Base-by-base conservation (phyloP, 805 yeast genomes). In the Metschnikowia aberdeeniae region DNA sequence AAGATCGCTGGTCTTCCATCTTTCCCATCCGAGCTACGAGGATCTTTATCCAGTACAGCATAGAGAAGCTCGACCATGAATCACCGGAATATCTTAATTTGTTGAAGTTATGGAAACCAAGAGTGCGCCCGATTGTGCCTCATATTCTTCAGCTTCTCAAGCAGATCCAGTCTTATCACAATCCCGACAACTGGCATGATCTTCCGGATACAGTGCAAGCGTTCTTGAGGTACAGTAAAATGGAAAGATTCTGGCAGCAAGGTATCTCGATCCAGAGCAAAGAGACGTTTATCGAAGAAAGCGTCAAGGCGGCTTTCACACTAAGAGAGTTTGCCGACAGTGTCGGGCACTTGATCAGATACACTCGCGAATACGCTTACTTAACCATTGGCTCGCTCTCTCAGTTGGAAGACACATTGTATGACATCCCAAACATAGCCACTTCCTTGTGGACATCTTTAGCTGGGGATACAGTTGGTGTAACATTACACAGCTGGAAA, bases 181-280 rank as follows among this genome's bases (percentile, higher is more conserved):
- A 93, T 58, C 96, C 98, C 0, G 84, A 75, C 10, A 92, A 92
- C 63, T 92, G 99, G 98, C 72, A 72, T 11, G 86, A 80, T 33
- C 71, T 93, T 40, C 98, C 99, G 0, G 77, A 76, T 2, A 95
- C 89, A 45, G 98, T 93, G 1, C 96, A 88, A 62, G 75, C 92
- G 1, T 92, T 95, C 70, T 96, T 92, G n/a, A 78, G 79, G 52
- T 84, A 88, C 56, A 84, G 95, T 49, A 85, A 95, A 40, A 81
- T 84, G 61, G 99, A 93, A 68, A 75, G 98, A 57, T 93, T 93
- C 63, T 93, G 99, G 99, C 98, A 95, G 60, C 95, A 89, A 49
- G 99, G 99, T 13, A 95, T 95, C 19, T 87, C 97, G 1, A 86
- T 87, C 46, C 96, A 93, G 65, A 82, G 96, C 2, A 85, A 88